Evolutionary conservation across 768 basidiomycete genomes (phyloP).

Genomic region (Lentinula sp.): DNA sequence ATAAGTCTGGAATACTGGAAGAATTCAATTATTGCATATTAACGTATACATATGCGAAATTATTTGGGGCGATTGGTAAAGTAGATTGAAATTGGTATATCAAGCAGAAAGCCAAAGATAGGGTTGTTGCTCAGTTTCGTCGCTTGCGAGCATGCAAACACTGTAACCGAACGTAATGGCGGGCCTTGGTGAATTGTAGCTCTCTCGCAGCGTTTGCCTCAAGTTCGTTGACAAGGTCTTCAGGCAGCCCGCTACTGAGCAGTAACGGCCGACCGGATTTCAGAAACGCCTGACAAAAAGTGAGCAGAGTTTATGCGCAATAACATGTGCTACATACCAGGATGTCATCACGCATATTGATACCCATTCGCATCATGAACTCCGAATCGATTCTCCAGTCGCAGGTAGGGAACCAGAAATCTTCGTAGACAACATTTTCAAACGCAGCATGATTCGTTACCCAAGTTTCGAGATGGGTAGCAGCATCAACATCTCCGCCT

Average conservation of each 20-base stretch:
- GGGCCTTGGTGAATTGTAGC: constrained; percentile 36
- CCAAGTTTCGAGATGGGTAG: constrained; percentile 50
- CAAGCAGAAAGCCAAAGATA: neutral
- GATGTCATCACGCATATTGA: constrained; percentile 53
- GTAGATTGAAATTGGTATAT: neutral
- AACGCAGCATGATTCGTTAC: constrained; percentile 46
- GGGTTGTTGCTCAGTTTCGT: neutral
- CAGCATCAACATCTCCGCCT: constrained; percentile 62
- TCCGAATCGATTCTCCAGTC: constrained; percentile 43
- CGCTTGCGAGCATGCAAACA: constrained; percentile 56
- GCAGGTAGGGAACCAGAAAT: constrained; percentile 60
- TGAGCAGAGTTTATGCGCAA: neutral
- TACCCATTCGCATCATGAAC: constrained; percentile 29
- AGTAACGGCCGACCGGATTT: constrained; percentile 63
- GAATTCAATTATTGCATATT: neutral
- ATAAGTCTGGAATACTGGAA: neutral
- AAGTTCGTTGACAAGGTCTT: constrained; percentile 45
- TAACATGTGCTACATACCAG: constrained; percentile 26
- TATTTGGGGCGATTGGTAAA: neutral
- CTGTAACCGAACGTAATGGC: constrained; percentile 50
- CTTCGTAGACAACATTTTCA: constrained; percentile 50
- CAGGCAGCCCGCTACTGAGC: constrained; percentile 54
- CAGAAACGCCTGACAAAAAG: constrained; percentile 48
- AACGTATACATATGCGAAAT: neutral
- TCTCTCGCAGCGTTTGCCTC: constrained; percentile 48